phyloP scores from a whole-genome alignment of 2,329 filamentous ascomycete genomes.

The Chalara sp. region DNA sequence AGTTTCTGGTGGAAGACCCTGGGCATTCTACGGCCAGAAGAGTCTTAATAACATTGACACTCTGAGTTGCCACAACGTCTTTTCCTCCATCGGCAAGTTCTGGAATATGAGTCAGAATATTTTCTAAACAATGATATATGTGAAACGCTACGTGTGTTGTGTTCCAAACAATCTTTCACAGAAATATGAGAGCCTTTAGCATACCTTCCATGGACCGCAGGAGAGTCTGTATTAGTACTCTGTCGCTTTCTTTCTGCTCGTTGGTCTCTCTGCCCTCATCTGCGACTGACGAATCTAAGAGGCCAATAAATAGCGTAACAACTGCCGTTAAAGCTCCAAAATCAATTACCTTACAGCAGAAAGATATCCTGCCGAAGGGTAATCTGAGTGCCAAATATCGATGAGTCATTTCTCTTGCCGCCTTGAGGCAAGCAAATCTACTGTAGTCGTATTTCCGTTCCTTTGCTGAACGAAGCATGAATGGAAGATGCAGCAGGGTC shows the following conservation, averaged over 20 bases:
- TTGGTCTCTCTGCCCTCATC: slow-evolving; percentile 8
- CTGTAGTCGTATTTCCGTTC: slow-evolving; percentile 26
- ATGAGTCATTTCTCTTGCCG: background rate
- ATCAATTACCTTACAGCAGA: slow-evolving; percentile 25
- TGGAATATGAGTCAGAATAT: too few species aligned
- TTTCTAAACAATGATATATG: too few species aligned
- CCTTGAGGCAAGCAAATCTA: slow-evolving; percentile 16
- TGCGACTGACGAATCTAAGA: slow-evolving; percentile 13
- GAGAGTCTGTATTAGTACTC: slow-evolving; percentile 16
- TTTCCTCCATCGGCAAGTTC: slow-evolving; percentile 1
- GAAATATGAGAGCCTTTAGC: background rate
- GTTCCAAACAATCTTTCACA: too few species aligned
- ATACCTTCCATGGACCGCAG: slow-evolving; percentile 17
- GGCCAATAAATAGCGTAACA: slow-evolving; percentile 22
- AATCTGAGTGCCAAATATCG: slow-evolving; percentile 19
- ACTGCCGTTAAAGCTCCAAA: slow-evolving; percentile 23
- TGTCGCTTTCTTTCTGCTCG: slow-evolving; percentile 15
- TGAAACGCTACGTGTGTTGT: too few species aligned
- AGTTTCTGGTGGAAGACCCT: slow-evolving; percentile 12
- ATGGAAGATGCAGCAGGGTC: slow-evolving; percentile 23
- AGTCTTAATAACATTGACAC: slow-evolving; percentile 22
- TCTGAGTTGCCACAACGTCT: slow-evolving; percentile 21
- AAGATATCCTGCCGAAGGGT: slow-evolving; percentile 9
- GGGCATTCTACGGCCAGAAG: slow-evolving; percentile 18
- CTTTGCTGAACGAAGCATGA: slow-evolving; percentile 25